A percentile compares a stretch with the other conserved stretches of the same genome.
Conservation (phyloP, 495 filamentous ascomycete species). For the Penicillium chermesinum region DNA sequence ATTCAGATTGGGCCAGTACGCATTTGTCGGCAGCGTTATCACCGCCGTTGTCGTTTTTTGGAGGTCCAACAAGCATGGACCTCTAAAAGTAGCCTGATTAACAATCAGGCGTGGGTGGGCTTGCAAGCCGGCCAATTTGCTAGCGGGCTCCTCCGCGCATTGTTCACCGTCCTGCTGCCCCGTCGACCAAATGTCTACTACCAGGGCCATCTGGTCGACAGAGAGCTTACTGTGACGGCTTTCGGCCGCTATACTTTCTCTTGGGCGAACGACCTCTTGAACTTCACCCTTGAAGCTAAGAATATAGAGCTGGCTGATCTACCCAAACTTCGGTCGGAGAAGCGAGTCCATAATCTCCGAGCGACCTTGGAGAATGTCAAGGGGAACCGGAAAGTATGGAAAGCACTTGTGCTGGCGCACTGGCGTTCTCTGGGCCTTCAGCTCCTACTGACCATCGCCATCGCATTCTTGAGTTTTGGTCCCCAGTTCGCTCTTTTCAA, state of each 20-base stretch:
- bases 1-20: conserved; percentile 26
- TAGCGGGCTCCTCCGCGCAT: conserved; percentile 25
- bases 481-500: conserved; percentile 66
- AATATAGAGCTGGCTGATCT: conserved; percentile 56
- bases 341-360: conserved; percentile 26
- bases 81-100: conserved; percentile 2
- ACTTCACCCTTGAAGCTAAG: conserved; percentile 48
- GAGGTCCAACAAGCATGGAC: conserved; percentile 18
- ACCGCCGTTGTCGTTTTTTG: conserved; percentile 11
- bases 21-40: conserved; percentile 27
- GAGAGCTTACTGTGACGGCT: conserved; percentile 55
- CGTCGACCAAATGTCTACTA: conserved; percentile 62
- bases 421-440: conserved; percentile 49
- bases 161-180: conserved; percentile 45
- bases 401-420: conserved; percentile 53
- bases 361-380: conserved; percentile 48
- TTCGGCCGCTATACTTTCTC: conserved; percentile 57
- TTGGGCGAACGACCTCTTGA: conserved; percentile 55
- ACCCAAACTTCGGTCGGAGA: conserved; percentile 36
- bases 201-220: conserved; percentile 56
- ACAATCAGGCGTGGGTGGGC: conserved; percentile 8
- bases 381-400: conserved; percentile 53
- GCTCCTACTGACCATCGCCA: conserved; percentile 45
- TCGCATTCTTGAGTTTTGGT: conserved; percentile 56
- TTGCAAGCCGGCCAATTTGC: conserved; percentile 21